Percentiles rank a stretch among this genome's conserved stretches.
phyloP scores from a whole-genome alignment of 2,329 filamentous ascomycete genomes.

The Xylariaceae sp. region DNA sequence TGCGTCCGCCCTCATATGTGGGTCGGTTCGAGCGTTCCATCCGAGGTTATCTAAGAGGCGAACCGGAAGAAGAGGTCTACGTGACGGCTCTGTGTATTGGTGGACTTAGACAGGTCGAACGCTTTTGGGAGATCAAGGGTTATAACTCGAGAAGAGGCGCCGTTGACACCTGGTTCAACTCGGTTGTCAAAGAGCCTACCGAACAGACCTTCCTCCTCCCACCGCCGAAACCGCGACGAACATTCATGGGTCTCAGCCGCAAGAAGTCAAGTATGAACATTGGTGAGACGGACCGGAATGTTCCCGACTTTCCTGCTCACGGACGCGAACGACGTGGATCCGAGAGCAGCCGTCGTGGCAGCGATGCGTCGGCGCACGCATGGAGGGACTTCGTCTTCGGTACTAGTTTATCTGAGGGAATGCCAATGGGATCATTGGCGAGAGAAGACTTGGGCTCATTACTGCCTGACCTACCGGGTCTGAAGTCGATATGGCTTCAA shows the following conservation, averaged over 20 bases:
- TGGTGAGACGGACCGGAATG: conserved; percentile 28
- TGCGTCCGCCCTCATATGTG: conserved; percentile 63
- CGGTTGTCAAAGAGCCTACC: conserved; percentile 44
- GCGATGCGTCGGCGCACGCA: conserved; percentile 26
- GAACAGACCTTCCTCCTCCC: conserved; percentile 33
- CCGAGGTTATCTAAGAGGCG: conserved; percentile 62
- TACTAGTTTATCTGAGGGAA: conserved; percentile 59
- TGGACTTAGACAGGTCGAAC: conserved; percentile 60
- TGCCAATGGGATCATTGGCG: conserved; percentile 57
- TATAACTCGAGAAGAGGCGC: conserved; percentile 59
- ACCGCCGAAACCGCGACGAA: conserved; percentile 47
- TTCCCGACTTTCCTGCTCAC: conserved; percentile 12
- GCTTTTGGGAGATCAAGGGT: conserved; percentile 64
- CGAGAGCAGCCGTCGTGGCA: conserved; percentile 27
- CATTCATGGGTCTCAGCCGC: conserved; percentile 52
- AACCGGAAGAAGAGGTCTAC: conserved; percentile 61
- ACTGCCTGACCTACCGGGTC: conserved; percentile 53
- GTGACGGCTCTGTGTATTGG: conserved; percentile 59
- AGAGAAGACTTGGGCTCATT: conserved; percentile 50
- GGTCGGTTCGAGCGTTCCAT: conserved; percentile 61
- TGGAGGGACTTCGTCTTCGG: conserved; percentile 50
- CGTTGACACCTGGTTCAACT: conserved; percentile 60
- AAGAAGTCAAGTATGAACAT: conserved; percentile 52
- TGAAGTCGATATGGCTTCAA: conserved; percentile 61
- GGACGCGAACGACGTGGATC: conserved; percentile 29